Evolutionary conservation across 2,329 filamentous ascomycete genomes (phyloP).

Genomic region (Fusarium chlamydosporum): DNA sequence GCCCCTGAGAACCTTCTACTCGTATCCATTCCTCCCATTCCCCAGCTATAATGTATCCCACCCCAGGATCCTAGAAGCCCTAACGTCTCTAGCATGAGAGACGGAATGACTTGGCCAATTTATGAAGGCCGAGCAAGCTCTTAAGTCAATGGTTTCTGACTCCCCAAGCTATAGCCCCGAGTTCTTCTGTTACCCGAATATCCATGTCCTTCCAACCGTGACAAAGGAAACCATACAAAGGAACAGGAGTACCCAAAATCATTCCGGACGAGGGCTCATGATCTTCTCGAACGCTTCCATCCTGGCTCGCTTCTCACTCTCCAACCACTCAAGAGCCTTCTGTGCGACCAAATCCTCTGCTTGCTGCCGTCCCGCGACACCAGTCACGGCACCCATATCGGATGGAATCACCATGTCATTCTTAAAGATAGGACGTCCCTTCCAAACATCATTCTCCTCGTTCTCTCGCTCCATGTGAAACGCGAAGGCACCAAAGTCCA

Average conservation of each 20-base stretch:
- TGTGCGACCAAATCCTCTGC: conserved; percentile 59
- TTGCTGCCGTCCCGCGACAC: conserved; percentile 54
- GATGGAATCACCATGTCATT: conserved; percentile 51
- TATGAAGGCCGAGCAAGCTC: too few species aligned
- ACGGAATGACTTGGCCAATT: too few species aligned
- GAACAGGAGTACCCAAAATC: not conserved
- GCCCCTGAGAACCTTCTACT: not conserved
- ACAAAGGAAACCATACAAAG: not conserved
- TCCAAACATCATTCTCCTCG: conserved; percentile 52
- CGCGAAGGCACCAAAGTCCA: conserved; percentile 54
- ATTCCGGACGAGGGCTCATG: not conserved
- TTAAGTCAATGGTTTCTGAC: too few species aligned
- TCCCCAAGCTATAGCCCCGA: too few species aligned
- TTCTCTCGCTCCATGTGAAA: conserved; percentile 53
- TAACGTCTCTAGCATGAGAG: too few species aligned
- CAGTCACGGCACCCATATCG: conserved; percentile 53
- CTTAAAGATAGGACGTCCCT: conserved; percentile 56
- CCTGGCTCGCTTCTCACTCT: conserved; percentile 42
- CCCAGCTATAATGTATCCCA: not conserved
- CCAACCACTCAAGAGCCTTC: conserved; percentile 57
- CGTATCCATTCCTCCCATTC: not conserved
- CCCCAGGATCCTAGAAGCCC: too few species aligned
- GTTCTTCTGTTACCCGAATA: too few species aligned
- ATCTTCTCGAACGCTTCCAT: conserved; percentile 1
- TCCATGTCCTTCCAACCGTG: not conserved